Evolutionary conservation across 495 filamentous ascomycete species (phyloP).

Genomic region (Penicillium dipodomyicola): DNA sequence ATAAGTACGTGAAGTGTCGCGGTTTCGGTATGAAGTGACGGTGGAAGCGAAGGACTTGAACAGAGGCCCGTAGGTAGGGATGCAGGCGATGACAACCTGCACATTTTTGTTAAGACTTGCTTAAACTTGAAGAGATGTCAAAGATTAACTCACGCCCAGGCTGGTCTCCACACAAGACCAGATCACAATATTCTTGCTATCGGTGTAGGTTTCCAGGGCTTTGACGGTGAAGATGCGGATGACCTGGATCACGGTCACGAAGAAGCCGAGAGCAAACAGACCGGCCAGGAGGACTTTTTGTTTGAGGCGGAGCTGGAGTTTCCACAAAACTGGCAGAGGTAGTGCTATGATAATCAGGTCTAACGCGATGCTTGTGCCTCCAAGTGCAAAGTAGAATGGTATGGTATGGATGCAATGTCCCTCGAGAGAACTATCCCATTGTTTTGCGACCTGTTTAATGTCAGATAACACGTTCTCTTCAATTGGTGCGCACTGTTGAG

Average conservation of each 20-base stretch:
- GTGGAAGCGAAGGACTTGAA: conserved; percentile 39
- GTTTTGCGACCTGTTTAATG: conserved; percentile 34
- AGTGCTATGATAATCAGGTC: conserved; percentile 51
- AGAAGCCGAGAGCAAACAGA: conserved; percentile 52
- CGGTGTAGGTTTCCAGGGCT: conserved; percentile 40
- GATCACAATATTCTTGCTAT: conserved; percentile 46
- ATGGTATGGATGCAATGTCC: conserved; percentile 43
- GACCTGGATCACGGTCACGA: conserved; percentile 54
- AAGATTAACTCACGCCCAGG: conserved; percentile 34
- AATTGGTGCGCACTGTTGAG: not conserved
- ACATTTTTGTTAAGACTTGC: not conserved
- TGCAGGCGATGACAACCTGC: conserved; percentile 45
- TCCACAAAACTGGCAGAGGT: conserved; percentile 45
- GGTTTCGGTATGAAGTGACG: conserved; percentile 22
- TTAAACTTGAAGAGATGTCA: not conserved
- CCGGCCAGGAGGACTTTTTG: conserved; percentile 40
- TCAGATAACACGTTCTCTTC: not conserved
- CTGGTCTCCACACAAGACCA: conserved; percentile 54
- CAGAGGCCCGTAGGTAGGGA: conserved; percentile 51
- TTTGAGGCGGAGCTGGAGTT: conserved; percentile 33
- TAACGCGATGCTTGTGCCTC: conserved; percentile 40
- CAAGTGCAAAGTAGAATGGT: conserved; percentile 38
- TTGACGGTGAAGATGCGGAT: conserved; percentile 52
- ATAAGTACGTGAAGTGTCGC: conserved; percentile 7
- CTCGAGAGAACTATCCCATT: conserved; percentile 44